Conservation (phyloP, 2,329 filamentous ascomycete genomes). For the Colletotrichum chrysophilum region DNA sequence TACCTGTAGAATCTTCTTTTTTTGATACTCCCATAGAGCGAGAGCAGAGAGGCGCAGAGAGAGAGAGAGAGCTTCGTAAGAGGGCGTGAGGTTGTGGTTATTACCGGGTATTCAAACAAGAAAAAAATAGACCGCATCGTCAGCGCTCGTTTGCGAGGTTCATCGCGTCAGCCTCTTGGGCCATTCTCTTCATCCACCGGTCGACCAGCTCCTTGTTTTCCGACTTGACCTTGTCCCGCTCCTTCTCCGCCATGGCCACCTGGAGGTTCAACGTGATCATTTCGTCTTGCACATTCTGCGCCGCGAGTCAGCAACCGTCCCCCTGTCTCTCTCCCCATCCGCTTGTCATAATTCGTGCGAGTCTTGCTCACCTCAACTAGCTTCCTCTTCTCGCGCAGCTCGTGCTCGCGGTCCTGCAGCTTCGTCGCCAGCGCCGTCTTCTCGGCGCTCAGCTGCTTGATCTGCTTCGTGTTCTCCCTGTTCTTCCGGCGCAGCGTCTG, state of each 20-base stretch:
- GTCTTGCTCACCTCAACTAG: constrained; percentile 67
- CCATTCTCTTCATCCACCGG: constrained; percentile 90
- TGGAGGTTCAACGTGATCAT: constrained; percentile 87
- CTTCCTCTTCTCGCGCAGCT: constrained; percentile 83
- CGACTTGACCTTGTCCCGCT: constrained; percentile 71
- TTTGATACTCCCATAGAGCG: constrained; percentile 20
- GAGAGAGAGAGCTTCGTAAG: not conserved
- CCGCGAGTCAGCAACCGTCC: not conserved
- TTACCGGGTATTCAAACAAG: not conserved
- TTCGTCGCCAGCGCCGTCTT: constrained; percentile 66
- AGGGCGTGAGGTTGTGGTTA: not conserved
- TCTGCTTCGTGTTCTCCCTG: constrained; percentile 62
- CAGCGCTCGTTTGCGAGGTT: constrained; percentile 67
- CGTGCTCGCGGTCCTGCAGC: constrained; percentile 82
- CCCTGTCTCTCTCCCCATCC: not conserved
- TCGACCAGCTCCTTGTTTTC: constrained; percentile 92
- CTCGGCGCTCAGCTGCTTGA: constrained; percentile 68
- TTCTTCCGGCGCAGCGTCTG: constrained; percentile 64
- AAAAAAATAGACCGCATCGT: constrained; percentile 2
- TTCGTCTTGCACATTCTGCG: constrained; percentile 86
- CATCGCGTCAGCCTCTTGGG: constrained; percentile 85
- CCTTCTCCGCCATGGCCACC: constrained; percentile 83
- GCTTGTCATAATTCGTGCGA: no score
- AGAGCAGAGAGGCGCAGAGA: not conserved
- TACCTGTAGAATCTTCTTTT: constrained; percentile 19